Evolutionary conservation across 129 eudicot species (phyloP).

Genomic region (Pittosporum tobira): DNA sequence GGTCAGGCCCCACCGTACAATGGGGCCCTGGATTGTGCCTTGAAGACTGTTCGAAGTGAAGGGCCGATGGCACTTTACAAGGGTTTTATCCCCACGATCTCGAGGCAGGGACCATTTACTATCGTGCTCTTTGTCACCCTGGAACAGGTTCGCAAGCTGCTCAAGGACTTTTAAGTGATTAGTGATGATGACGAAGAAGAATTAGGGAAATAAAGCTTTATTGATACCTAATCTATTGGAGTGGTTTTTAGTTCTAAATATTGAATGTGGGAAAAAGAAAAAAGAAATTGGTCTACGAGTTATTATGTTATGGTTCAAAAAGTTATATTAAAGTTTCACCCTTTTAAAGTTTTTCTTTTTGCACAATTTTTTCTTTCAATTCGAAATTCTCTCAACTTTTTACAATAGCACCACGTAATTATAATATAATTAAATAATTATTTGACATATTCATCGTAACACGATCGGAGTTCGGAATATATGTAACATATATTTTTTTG

Average conservation of each 20-base stretch:
- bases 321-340: too few relatives aligned
- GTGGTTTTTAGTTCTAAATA: background rate
- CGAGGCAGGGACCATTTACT: conserved; percentile 91
- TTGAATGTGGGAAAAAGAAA: background rate
- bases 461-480: too few relatives aligned
- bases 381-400: too few relatives aligned
- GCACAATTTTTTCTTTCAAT: too few relatives aligned
- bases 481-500: too few relatives aligned
- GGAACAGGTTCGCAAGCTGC: conserved; percentile 76
- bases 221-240: too few relatives aligned
- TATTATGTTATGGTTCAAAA: too few relatives aligned
- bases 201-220: background rate
- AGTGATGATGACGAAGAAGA: conserved; percentile 33
- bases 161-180: conserved; percentile 55
- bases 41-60: conserved; percentile 52
- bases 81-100: conserved; percentile 79
- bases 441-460: too few relatives aligned
- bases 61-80: conserved; percentile 78
- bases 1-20: conserved; percentile 51
- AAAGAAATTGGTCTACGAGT: conserved; percentile 38
- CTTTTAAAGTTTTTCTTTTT: too few relatives aligned
- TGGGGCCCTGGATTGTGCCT: conserved; percentile 64
- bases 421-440: too few relatives aligned
- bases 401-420: too few relatives aligned
- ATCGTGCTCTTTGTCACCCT: conserved; percentile 81